Evolutionary conservation across 2,329 filamentous ascomycete genomes (phyloP).

Genomic region (Trichoderma koningiopsis): DNA sequence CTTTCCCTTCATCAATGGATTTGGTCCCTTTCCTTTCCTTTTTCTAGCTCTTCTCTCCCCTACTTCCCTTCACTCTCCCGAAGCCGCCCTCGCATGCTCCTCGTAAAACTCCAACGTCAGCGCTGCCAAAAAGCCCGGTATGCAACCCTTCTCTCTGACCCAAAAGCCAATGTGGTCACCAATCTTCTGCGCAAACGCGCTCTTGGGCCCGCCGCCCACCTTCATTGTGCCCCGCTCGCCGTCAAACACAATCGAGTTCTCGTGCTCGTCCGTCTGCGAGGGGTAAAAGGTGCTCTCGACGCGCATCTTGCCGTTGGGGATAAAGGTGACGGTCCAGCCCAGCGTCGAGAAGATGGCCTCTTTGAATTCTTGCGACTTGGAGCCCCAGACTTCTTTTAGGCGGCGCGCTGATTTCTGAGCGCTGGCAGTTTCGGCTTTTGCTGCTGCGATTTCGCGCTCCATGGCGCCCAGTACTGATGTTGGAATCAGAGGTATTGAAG

Average conservation of each 20-base stretch:
- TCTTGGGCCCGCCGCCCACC: constrained; percentile 85
- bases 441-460: constrained; percentile 73
- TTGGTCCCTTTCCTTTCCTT: background rate
- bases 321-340: constrained; percentile 93
- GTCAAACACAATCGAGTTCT: constrained; percentile 80
- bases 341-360: constrained; percentile 90
- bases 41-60: background rate
- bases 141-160: constrained; percentile 91
- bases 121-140: constrained; percentile 89
- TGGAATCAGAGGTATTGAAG: constrained; percentile 68
- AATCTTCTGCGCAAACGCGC: constrained; percentile 83
- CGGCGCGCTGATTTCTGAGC: constrained; percentile 82
- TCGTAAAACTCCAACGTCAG: constrained; percentile 94
- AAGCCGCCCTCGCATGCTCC: constrained; percentile 47
- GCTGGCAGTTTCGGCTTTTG: constrained; percentile 67
- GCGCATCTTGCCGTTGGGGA: constrained; percentile 94
- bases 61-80: background rate
- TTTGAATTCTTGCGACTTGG: constrained; percentile 92
- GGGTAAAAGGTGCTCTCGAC: constrained; percentile 86
- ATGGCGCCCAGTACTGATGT: constrained; percentile 73
- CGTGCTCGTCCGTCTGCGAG: constrained; percentile 66
- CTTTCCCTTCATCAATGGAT: background rate
- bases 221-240: constrained; percentile 98
- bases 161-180: constrained; percentile 88
- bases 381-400: constrained; percentile 88